phyloP scores from a whole-genome alignment of 495 filamentous ascomycete species.

The Neurospora tetrasperma region DNA sequence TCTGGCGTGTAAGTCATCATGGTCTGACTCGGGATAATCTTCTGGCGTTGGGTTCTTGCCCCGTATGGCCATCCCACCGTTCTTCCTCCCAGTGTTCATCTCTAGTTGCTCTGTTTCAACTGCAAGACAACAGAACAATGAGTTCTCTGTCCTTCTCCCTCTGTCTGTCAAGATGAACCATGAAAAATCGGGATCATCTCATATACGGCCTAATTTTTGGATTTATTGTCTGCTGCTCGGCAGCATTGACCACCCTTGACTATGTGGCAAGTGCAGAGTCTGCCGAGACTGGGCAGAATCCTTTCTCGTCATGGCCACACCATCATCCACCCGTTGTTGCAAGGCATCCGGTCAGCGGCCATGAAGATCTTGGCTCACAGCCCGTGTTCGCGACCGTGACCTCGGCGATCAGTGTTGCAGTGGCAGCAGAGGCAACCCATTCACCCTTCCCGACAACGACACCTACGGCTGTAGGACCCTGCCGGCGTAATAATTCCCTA shows the following conservation, averaged over 20 bases:
- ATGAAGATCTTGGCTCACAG: background rate
- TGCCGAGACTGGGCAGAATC: background rate
- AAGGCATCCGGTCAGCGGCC: background rate
- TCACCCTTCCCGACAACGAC: conserved; percentile 2
- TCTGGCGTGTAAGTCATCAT: background rate
- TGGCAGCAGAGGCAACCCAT: background rate
- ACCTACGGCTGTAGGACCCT: background rate
- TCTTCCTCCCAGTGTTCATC: background rate
- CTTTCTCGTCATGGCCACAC: background rate
- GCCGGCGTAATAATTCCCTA: conserved; percentile 1
- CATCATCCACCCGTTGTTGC: background rate
- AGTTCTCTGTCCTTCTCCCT: background rate
- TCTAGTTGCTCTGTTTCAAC: background rate
- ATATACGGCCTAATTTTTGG: background rate
- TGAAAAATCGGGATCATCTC: background rate
- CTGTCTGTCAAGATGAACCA: background rate
- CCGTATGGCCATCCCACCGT: background rate
- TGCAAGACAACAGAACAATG: background rate
- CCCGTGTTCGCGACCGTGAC: background rate
- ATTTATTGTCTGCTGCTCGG: background rate
- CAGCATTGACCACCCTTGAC: background rate
- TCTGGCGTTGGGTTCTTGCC: background rate
- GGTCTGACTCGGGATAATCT: background rate
- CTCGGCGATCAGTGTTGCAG: background rate
- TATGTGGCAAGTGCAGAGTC: background rate